Evolutionary conservation across 495 filamentous ascomycete genomes (phyloP), one percentile per base, ranked within the genome.

Genomic region (Pseudevernia furfuracea): DNA sequence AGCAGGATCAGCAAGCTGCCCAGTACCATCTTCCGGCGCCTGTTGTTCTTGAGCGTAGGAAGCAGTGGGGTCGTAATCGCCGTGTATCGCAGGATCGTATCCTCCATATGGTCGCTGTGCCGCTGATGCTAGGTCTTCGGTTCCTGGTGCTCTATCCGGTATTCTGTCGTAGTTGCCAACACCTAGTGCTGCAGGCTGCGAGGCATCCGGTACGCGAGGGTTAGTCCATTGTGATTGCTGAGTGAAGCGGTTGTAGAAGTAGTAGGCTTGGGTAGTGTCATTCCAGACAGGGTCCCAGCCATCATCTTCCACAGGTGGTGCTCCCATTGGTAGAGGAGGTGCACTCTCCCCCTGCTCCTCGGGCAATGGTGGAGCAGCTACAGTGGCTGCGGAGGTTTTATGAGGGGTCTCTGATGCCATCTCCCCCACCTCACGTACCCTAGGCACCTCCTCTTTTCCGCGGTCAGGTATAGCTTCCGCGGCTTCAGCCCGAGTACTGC

Each of bases 21-120:
- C 68, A 30, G 65, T 46, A 19, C 53, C 55, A 32, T 62, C 64
- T 37, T 61, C 58, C 25, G 58, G 62, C 23, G 68, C 62, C 49
- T 81, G 74, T 49, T 81, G 72, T 58, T 78, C 72, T 71, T 89
- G 84, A 19, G 94, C 94, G 74, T 98, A 98, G 73, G 89, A 86
- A 8, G 94, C 94, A 41, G 84, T 93, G 23, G 92, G 92, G 70
- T 98, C 93, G 77, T 97, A 98, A 75, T 89, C 87, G 65, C 94
- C 94, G 73, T 98, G 94, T 57, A 98, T 93, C 32, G 91, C 89
- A 4, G 94, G 94, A 70, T 97, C 94, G 78, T 98, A 98, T 64
- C 92, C 90, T 30, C 87, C 87, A 6, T 82, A 76, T 58, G 71
- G 67, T 14, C 58, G 61, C 61, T 65, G 60, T 7, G 61, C 37